phyloP scores from a whole-genome alignment of 305 asterid genomes.

The Fraxinus sp. region DNA sequence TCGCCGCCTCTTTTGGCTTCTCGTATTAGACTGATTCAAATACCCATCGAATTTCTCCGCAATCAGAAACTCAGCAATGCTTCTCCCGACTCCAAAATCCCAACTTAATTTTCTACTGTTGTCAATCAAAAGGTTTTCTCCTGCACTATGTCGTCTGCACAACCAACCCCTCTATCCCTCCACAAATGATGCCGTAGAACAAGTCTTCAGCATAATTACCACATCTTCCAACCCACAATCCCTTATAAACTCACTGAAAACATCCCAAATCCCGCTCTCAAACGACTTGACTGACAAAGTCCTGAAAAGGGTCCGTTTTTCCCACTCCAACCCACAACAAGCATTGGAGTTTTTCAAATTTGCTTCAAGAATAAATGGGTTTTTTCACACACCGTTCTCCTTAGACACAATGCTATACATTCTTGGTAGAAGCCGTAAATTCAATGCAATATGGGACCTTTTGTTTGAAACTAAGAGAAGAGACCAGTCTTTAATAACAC shows the following conservation, averaged over 20 bases:
- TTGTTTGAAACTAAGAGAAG: constrained; percentile 58
- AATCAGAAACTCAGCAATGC: neutral
- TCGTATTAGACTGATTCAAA: neutral
- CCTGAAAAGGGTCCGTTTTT: constrained; percentile 76
- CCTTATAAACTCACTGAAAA: constrained; percentile 46
- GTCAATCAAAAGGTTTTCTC: constrained; percentile 29
- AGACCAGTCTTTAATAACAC: constrained; percentile 62
- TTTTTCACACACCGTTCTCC: constrained; percentile 62
- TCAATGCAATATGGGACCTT: constrained; percentile 65
- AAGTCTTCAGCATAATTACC: constrained; percentile 53
- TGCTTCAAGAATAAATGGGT: constrained; percentile 44
- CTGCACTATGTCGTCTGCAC: constrained; percentile 27
- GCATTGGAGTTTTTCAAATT: constrained; percentile 64
- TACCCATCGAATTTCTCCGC: neutral
- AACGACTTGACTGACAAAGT: constrained; percentile 59
- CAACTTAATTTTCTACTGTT: constrained; percentile 14
- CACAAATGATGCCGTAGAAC: constrained; percentile 47
- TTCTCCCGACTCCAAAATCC: constrained; percentile 13
- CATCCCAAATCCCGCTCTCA: constrained; percentile 52
- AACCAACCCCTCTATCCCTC: constrained; percentile 3
- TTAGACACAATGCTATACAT: constrained; percentile 73
- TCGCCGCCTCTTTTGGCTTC: neutral
- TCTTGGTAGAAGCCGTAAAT: constrained; percentile 70
- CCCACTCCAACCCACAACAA: constrained; percentile 72
- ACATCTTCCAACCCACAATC: constrained; percentile 48